A percentile compares a stretch with the other conserved stretches of the same genome.
phyloP scores from a whole-genome alignment of 768 basidiomycete genomes.

The Mycena crocata region DNA sequence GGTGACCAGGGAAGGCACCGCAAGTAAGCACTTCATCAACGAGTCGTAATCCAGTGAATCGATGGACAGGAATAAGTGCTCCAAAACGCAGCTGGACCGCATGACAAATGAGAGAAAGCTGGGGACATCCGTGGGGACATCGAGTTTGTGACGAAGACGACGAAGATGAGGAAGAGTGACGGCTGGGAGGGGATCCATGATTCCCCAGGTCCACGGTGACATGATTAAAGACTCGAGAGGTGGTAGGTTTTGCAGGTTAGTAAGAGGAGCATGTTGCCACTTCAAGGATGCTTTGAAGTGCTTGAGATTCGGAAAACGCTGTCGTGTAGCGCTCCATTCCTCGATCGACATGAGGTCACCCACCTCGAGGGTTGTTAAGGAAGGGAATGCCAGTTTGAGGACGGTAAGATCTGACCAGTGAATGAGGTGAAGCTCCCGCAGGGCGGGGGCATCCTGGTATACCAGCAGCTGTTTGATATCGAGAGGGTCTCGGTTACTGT shows the following conservation, averaged over 20 bases:
- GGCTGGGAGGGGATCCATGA: background rate
- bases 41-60: background rate
- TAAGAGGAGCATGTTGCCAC: too few relatives aligned
- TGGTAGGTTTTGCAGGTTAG: background rate
- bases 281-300: too few relatives aligned
- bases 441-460: slow-evolving; percentile 1
- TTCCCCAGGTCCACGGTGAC: too few relatives aligned
- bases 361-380: background rate
- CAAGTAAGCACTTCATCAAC: background rate
- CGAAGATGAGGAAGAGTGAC: background rate
- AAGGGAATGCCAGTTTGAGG: background rate
- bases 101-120: background rate
- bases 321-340: background rate
- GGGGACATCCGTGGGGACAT: background rate
- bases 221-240: background rate
- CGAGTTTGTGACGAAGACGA: background rate
- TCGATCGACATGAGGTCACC: background rate
- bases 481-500: too few relatives aligned
- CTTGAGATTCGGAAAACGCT: background rate
- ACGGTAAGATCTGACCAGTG: background rate
- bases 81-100: background rate
- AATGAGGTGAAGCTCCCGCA: background rate
- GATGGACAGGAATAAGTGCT: background rate
- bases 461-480: too few relatives aligned
- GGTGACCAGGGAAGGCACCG: background rate